phyloP scores from a whole-genome alignment of 73 alveolate species.

The Effrenium voratum region DNA sequence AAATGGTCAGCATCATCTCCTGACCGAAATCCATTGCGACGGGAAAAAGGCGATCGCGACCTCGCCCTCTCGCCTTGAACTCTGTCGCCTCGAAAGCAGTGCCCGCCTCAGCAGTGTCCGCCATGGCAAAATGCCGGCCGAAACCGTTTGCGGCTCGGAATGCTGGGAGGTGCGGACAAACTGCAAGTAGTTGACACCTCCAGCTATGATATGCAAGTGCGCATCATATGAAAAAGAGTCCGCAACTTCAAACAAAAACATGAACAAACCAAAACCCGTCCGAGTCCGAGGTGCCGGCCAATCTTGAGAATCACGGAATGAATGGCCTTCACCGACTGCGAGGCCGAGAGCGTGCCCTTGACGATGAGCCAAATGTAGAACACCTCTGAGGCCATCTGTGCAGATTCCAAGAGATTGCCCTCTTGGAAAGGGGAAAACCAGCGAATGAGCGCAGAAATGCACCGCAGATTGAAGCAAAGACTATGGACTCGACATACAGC shows the following conservation, averaged over 20 bases:
- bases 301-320: conserved; percentile 84
- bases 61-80: conserved; percentile 9
- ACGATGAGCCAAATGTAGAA: conserved; percentile 84
- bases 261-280: background rate
- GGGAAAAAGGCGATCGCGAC: background rate
- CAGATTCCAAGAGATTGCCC: background rate
- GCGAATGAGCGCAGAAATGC: background rate
- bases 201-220: too few species aligned
- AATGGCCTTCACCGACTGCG: conserved; percentile 71
- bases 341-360: conserved; percentile 84
- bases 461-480: background rate
- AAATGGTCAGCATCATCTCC: conserved; percentile 75
- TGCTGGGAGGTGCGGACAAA: background rate
- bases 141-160: background rate
- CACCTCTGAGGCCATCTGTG: background rate
- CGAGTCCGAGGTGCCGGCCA: conserved; percentile 23
- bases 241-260: background rate
- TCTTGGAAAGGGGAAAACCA: background rate
- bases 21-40: background rate
- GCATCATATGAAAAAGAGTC: too few species aligned
- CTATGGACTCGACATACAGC: conserved; percentile 31
- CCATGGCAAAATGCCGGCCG: background rate
- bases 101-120: conserved; percentile 4
- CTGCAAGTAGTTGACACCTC: conserved; percentile 88
- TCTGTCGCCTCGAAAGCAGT: conserved; percentile 88